Evolutionary conservation across 177 flowering plant species (phyloP), one percentile per base, ranked within the genome.

Genomic region (Vitis hybrid): DNA sequence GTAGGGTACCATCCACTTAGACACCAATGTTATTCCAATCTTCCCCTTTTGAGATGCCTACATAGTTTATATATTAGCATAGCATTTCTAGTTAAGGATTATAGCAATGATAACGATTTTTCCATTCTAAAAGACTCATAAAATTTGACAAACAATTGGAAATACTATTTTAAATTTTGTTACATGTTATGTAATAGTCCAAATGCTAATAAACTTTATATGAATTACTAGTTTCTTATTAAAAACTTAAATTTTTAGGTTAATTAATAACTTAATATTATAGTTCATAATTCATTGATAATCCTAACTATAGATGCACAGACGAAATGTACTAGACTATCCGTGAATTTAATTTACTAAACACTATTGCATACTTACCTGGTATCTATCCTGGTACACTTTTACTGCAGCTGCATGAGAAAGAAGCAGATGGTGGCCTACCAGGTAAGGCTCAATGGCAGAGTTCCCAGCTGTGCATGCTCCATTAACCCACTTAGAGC

Each of bases 381-480:
- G 68, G 27, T 72, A 81, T 48, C 72, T 77, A 1, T 73, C 49
- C 48, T 49, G 70, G 64, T 81, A 81, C 7, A 70, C 21, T 65
- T 71, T 69, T 3, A 67, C 83, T 10, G 79, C 83, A 2, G 78
- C 55, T 1, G 84, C 82, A 64, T 81, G 87, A 27, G 73, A 49
- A 9, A 83, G 80, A 61, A 83, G 69, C 46, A 68, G 19, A 59
- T 81, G 27, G 64, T 81, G 84, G 1, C 72, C 68, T 1, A 66
- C 79, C 13, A 77, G 10, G 46, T 83, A 81, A 3, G 86, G 86
- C 52, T 81, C 84, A 10, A 75, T 77, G 15, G 80, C 82, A 1
- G 82, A 79, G 70, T 83, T 62, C 0, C 84, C 79, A 1, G n/a
- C 76, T 0, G 74, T 30, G 70, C 81, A 79, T 5, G 68, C 67